A percentile compares a stretch with the other conserved stretches of the same genome.
phyloP scores from a whole-genome alignment of 768 basidiomycete species.

The Tulasnella sp. region DNA sequence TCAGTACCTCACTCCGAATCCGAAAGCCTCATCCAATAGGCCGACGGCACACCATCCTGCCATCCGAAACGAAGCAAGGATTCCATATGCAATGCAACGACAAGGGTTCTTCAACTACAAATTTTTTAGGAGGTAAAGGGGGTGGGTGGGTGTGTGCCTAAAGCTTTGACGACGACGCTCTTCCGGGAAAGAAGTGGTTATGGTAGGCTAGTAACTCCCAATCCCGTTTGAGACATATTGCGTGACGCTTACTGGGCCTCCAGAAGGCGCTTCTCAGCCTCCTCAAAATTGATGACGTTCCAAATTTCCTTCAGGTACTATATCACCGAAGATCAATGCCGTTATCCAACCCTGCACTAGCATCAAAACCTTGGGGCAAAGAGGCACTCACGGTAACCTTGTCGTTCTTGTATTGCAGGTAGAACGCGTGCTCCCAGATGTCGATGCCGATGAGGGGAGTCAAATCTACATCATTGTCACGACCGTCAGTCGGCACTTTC shows the following conservation, averaged over 20 bases:
- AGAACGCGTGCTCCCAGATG: conserved; percentile 91
- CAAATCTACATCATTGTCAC: conserved; percentile 35
- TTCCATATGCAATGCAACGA: not conserved
- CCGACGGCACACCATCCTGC: not conserved
- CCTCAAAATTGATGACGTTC: conserved; percentile 66
- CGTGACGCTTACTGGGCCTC: conserved; percentile 7
- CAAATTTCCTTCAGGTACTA: conserved; percentile 76
- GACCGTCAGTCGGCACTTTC: not conserved
- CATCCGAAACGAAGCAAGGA: not conserved
- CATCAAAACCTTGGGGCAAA: not conserved
- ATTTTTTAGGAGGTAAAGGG: not conserved
- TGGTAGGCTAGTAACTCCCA: not conserved
- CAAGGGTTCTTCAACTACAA: not conserved
- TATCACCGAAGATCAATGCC: not conserved
- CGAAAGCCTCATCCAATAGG: not conserved
- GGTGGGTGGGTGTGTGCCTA: not conserved
- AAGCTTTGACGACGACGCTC: not conserved
- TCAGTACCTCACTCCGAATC: not conserved
- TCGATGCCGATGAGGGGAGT: conserved; percentile 87
- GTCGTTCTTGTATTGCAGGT: conserved; percentile 94
- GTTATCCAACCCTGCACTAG: not conserved
- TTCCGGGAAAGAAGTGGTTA: not conserved
- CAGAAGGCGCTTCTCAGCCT: no score
- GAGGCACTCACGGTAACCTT: conserved; percentile 73
- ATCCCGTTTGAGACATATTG: conserved; percentile 5